Conservation (phyloP, 345 rosid genomes). For the Physaria fendleri region DNA sequence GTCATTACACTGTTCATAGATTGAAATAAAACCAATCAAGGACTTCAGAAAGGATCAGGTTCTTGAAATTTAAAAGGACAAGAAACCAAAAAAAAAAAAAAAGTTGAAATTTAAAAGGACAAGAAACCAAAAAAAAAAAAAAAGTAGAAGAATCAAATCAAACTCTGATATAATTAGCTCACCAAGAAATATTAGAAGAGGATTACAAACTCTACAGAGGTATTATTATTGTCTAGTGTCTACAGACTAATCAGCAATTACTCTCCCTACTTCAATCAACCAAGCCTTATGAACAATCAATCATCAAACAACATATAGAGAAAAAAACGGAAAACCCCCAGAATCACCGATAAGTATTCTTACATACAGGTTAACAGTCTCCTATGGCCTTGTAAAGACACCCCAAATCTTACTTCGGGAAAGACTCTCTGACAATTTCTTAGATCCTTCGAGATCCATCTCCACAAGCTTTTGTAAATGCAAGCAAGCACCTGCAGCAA, state of each 20-base stretch:
- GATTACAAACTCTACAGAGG: slow-evolving; percentile 28
- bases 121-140: too few species aligned
- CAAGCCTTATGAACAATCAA: slow-evolving; percentile 42
- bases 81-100: too few species aligned
- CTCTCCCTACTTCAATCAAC: slow-evolving; percentile 33
- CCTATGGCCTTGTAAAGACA: slow-evolving; percentile 52
- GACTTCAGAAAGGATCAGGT: slow-evolving; percentile 11
- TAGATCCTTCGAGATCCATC: slow-evolving; percentile 75
- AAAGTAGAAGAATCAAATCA: slow-evolving; percentile 13
- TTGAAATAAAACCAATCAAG: neutral
- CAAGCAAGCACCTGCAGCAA: slow-evolving; percentile 61
- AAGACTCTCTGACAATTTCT: slow-evolving; percentile 62
- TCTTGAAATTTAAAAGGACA: neutral
- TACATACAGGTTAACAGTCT: slow-evolving; percentile 38
- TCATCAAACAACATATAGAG: slow-evolving; percentile 13
- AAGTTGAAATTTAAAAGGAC: neutral
- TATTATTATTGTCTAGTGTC: slow-evolving; percentile 10
- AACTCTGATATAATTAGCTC: slow-evolving; percentile 24
- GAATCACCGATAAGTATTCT: slow-evolving; percentile 21
- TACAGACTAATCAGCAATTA: slow-evolving; percentile 26
- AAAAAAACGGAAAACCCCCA: neutral
- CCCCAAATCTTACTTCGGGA: slow-evolving; percentile 81
- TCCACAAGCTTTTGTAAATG: slow-evolving; percentile 71
- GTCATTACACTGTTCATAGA: neutral
- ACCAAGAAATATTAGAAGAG: neutral